phyloP scores from a whole-genome alignment of 2,329 filamentous ascomycete genomes.

The Paramyrothecium sp. region DNA sequence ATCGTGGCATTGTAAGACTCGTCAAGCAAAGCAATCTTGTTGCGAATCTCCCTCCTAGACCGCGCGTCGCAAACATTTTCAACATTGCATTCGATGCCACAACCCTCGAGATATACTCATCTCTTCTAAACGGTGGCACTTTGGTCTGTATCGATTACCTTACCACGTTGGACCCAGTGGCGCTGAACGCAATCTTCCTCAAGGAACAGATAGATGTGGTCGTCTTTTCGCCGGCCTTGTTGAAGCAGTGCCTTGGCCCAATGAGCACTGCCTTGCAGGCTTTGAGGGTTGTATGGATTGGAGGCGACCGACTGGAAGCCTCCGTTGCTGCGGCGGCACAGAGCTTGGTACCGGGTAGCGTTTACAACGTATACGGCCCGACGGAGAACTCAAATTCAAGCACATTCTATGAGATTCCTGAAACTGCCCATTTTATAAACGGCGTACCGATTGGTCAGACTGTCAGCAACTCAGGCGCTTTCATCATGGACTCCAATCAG shows the following conservation, averaged over 20 bases:
- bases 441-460: slow-evolving; percentile 16
- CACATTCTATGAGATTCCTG: neutral
- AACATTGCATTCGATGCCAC: slow-evolving; percentile 18
- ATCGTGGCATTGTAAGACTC: slow-evolving; percentile 12
- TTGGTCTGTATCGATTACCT: slow-evolving; percentile 10
- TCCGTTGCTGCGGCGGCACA: slow-evolving; percentile 4
- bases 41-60: neutral
- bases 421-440: slow-evolving; percentile 5
- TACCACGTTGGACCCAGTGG: slow-evolving; percentile 2
- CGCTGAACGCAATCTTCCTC: slow-evolving; percentile 6
- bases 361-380: slow-evolving; percentile 13
- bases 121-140: slow-evolving; percentile 10
- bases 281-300: slow-evolving; percentile 9
- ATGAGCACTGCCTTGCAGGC: slow-evolving; percentile 3
- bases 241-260: slow-evolving; percentile 16
- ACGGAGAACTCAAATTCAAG: slow-evolving; percentile 15
- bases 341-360: neutral
- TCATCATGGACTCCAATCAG: slow-evolving; percentile 19
- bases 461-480: slow-evolving; percentile 16
- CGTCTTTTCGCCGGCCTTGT: slow-evolving; percentile 12
- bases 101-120: slow-evolving; percentile 14
- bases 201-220: slow-evolving; percentile 5
- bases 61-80: slow-evolving; percentile 11
- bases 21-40: slow-evolving; percentile 7
- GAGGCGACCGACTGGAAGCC: slow-evolving; percentile 16